phyloP scores from a whole-genome alignment of 805 yeast genomes.

The Candida boidinii region DNA sequence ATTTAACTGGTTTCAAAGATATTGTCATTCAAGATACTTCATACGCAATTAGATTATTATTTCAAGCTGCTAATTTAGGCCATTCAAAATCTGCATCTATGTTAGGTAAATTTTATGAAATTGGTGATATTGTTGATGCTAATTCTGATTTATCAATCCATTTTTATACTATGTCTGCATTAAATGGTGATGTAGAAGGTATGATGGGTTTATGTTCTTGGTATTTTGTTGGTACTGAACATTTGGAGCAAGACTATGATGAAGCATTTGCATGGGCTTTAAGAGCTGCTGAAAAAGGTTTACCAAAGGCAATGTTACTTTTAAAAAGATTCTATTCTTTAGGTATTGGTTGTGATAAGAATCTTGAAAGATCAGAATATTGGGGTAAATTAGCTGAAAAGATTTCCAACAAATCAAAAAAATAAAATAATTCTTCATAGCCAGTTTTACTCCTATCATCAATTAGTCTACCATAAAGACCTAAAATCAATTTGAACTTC shows the following conservation, averaged over 20 bases:
- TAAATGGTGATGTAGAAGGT: slow-evolving; percentile 78
- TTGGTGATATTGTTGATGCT: slow-evolving; percentile 66
- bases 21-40: slow-evolving; percentile 74
- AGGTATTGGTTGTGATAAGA: slow-evolving; percentile 76
- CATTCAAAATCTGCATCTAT: slow-evolving; percentile 73
- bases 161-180: slow-evolving; percentile 86
- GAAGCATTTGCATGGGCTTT: slow-evolving; percentile 96
- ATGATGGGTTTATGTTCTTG: slow-evolving; percentile 96
- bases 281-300: slow-evolving; percentile 69
- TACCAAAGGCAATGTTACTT: slow-evolving; percentile 78
- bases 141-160: slow-evolving; percentile 83
- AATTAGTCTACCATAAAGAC: no score
- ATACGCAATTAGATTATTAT: slow-evolving; percentile 79
- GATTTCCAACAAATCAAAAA: background rate
- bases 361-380: slow-evolving; percentile 46
- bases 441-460: no score
- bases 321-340: slow-evolving; percentile 76
- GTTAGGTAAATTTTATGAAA: slow-evolving; percentile 78
- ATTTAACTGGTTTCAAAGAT: slow-evolving; percentile 78
- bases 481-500: no score
- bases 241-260: slow-evolving; percentile 67
- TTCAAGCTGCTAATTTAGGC: slow-evolving; percentile 84
- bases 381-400: slow-evolving; percentile 75
- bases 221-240: slow-evolving; percentile 88
- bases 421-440: background rate